These are phyloP conservation scores for Fonsecaea erecta DNA, from an alignment of 2,329 filamentous ascomycete species.

Conservation along the genomic window DNA sequence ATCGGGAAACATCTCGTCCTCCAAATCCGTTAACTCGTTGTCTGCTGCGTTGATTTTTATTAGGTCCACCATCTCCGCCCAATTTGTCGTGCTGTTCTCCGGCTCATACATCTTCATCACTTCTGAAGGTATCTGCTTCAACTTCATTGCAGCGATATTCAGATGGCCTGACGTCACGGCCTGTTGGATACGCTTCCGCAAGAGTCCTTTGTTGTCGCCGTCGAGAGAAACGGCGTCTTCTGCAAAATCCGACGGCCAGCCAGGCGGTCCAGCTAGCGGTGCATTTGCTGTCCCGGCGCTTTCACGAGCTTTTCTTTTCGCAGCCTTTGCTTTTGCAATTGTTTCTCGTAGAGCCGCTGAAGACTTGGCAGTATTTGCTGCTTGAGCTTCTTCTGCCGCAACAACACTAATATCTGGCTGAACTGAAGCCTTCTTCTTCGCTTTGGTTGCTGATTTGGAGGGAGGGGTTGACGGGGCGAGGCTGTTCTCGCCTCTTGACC, in stretches of 20 bases:
- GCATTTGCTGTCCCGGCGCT: background rate
- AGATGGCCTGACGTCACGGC: constrained; percentile 79
- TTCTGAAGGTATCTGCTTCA: constrained; percentile 79
- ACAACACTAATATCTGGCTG: constrained; percentile 1
- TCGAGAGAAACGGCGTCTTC: constrained; percentile 63
- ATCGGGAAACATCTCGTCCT: constrained; percentile 80
- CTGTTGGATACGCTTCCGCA: constrained; percentile 72
- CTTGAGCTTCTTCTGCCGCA: background rate
- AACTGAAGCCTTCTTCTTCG: constrained; percentile 1
- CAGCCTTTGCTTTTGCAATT: constrained; percentile 84
- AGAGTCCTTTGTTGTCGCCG: constrained; percentile 65
- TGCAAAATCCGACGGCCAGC: background rate
- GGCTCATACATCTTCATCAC: constrained; percentile 87
- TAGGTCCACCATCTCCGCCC: constrained; percentile 91
- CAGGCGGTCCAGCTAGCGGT: background rate
- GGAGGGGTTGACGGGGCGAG: constrained; percentile 25
- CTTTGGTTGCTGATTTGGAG: constrained; percentile 18
- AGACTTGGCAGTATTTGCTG: constrained; percentile 63
- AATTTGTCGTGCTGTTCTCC: constrained; percentile 69
- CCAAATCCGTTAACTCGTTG: constrained; percentile 79
- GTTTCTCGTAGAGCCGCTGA: constrained; percentile 83
- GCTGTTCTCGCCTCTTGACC: constrained; percentile 28
- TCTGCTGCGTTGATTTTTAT: constrained; percentile 84
- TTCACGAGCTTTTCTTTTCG: constrained; percentile 38
- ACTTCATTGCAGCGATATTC: constrained; percentile 82